phyloP scores from a whole-genome alignment of 192 early-diverging fungal genomes.

The Cladochytrium replicatum region DNA sequence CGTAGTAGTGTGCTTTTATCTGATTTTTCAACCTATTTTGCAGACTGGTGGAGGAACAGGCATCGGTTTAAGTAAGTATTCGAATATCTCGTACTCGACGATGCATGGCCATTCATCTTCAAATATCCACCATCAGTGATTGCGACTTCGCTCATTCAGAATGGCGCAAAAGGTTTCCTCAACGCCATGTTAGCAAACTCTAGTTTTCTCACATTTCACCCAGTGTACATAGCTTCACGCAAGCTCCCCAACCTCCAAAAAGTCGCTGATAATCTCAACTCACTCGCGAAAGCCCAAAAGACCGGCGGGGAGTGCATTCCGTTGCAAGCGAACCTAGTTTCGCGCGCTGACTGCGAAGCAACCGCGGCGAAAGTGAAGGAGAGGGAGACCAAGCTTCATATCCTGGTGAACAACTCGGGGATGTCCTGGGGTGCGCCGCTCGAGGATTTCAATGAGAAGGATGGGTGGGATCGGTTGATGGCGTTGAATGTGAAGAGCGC shows the following conservation, averaged over 20 bases:
- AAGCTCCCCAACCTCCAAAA: slow-evolving; percentile 40
- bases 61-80: too few relatives aligned
- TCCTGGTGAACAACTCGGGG: slow-evolving; percentile 30
- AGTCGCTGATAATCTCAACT: slow-evolving; percentile 56
- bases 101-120: too few relatives aligned
- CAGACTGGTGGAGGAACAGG: too few relatives aligned
- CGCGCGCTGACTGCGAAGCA: too few relatives aligned
- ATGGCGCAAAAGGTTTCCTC: slow-evolving; percentile 58
- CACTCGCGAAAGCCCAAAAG: too few relatives aligned
- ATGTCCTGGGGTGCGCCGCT: slow-evolving; percentile 37
- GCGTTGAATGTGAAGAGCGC: slow-evolving; percentile 76
- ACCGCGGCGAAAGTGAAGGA: too few relatives aligned
- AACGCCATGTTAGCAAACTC: neutral
- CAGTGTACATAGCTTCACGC: slow-evolving; percentile 82
- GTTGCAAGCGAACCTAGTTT: slow-evolving; percentile 59
- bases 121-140: too few relatives aligned
- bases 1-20: too few relatives aligned
- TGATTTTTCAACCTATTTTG: too few relatives aligned
- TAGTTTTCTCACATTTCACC: too few relatives aligned
- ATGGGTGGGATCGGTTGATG: slow-evolving; percentile 55
- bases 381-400: too few relatives aligned
- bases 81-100: too few relatives aligned
- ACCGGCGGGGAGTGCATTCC: slow-evolving; percentile 66
- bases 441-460: slow-evolving; percentile 33
- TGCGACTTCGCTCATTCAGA: slow-evolving; percentile 61